Evolutionary conservation across 495 filamentous ascomycete genomes (phyloP).

Genomic region (Penicillium parvum): DNA sequence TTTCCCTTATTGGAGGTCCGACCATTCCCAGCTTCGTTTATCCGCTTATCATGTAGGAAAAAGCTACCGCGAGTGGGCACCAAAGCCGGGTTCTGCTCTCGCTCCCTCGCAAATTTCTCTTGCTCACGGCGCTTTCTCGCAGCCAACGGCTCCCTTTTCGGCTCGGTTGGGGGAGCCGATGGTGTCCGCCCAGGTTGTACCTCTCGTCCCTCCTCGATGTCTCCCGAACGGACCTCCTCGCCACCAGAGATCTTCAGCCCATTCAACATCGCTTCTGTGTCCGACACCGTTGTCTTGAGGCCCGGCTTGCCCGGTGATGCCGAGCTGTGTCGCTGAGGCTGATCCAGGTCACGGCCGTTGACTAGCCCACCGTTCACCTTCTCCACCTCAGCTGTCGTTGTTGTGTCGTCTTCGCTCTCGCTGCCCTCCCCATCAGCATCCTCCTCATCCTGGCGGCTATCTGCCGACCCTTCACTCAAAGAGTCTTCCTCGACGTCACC

Average conservation of each 20-base stretch:
- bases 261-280: slow-evolving; percentile 88
- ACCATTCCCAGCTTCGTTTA: slow-evolving; percentile 64
- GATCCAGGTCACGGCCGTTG: slow-evolving; percentile 33
- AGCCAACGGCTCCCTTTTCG: slow-evolving; percentile 46
- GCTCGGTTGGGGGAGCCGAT: slow-evolving; percentile 40
- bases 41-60: slow-evolving; percentile 94
- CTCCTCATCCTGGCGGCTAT: slow-evolving; percentile 69
- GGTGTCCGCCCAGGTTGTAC: slow-evolving; percentile 28
- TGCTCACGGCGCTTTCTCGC: slow-evolving; percentile 78
- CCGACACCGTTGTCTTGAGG: slow-evolving; percentile 45
- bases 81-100: slow-evolving; percentile 87
- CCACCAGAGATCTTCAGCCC: slow-evolving; percentile 64
- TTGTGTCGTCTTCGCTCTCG: slow-evolving; percentile 66
- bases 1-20: slow-evolving; percentile 39
- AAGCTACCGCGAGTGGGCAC: slow-evolving; percentile 93
- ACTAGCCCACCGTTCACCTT: slow-evolving; percentile 34
- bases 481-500: slow-evolving; percentile 77
- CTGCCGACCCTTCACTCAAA: slow-evolving; percentile 71
- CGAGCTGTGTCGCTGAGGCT: slow-evolving; percentile 20
- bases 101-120: slow-evolving; percentile 82
- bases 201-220: slow-evolving; percentile 39
- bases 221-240: slow-evolving; percentile 64
- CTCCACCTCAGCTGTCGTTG: slow-evolving; percentile 43
- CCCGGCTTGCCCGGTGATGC: slow-evolving; percentile 26
- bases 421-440: slow-evolving; percentile 70